Conservation (phyloP, 2,329 filamentous ascomycete genomes). For the Colletotrichum chlorophyti region DNA sequence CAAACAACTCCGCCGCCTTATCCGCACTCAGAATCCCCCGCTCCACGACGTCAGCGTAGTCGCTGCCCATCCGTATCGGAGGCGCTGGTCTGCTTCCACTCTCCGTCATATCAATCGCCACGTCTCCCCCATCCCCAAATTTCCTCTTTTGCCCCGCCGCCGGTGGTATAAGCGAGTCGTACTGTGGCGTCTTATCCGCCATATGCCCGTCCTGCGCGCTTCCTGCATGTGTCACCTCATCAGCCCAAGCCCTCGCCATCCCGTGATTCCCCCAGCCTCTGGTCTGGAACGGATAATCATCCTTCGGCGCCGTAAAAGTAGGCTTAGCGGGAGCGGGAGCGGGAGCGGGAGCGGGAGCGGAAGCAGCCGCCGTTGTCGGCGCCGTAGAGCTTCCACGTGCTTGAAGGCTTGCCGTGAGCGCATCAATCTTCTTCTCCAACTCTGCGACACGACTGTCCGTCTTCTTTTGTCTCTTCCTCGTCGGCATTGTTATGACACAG, state of each 20-base stretch:
- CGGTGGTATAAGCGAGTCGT: background rate
- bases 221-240: background rate
- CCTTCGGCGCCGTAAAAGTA: background rate
- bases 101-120: background rate
- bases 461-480: conserved; percentile 86
- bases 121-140: conserved; percentile 33
- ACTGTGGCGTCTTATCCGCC: conserved; percentile 7
- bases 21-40: conserved; percentile 64
- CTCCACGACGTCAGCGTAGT: conserved; percentile 60
- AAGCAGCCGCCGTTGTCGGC: background rate
- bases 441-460: conserved; percentile 89
- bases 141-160: conserved; percentile 39
- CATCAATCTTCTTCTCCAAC: conserved; percentile 92
- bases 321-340: background rate
- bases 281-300: conserved; percentile 19
- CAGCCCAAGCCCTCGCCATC: conserved; percentile 6
- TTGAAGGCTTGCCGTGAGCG: conserved; percentile 80
- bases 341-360: conserved; percentile 36
- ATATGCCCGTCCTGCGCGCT: background rate
- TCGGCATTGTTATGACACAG: conserved; percentile 79
- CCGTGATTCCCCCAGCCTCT: conserved; percentile 19
- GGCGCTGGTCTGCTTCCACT: conserved; percentile 14
- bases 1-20: conserved; percentile 61
- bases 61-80: conserved; percentile 24
- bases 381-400: conserved; percentile 46